Evolutionary conservation across 2,329 filamentous ascomycete species (phyloP).

Genomic region (Alternaria brassicae): DNA sequence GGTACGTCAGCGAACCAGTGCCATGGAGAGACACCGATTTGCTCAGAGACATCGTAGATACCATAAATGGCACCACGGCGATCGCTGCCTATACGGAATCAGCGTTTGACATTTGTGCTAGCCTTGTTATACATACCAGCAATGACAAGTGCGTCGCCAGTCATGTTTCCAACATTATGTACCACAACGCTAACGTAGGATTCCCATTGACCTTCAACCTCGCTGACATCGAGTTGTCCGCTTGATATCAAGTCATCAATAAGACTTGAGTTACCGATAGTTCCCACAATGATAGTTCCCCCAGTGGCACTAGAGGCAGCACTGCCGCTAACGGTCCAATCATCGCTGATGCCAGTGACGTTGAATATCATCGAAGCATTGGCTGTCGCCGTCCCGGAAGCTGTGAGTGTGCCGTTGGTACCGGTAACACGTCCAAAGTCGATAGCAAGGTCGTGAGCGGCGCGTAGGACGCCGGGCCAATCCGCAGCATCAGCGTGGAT

Average conservation of each 20-base stretch:
- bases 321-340: conserved; percentile 42
- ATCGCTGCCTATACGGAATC: conserved; percentile 58
- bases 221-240: conserved; percentile 64
- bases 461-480: conserved; percentile 72
- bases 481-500: conserved; percentile 56
- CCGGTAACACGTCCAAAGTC: conserved; percentile 77
- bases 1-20: conserved; percentile 73
- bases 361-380: conserved; percentile 54
- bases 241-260: conserved; percentile 65
- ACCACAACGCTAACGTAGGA: conserved; percentile 69
- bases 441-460: conserved; percentile 69
- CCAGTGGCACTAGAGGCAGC: conserved; percentile 14
- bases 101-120: background rate
- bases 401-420: conserved; percentile 63
- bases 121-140: conserved; percentile 53
- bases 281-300: conserved; percentile 70
- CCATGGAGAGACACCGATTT: conserved; percentile 76
- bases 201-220: conserved; percentile 71
- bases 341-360: conserved; percentile 47
- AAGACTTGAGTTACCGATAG: conserved; percentile 68
- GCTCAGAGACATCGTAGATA: conserved; percentile 73
- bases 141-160: conserved; percentile 68
- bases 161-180: conserved; percentile 63
- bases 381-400: conserved; percentile 62
- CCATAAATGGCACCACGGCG: conserved; percentile 73